Percentiles rank a stretch among this genome's conserved stretches.
These are phyloP conservation scores for Penicillium canescens DNA, from an alignment of 495 filamentous ascomycete species.

Conservation along the genomic window DNA sequence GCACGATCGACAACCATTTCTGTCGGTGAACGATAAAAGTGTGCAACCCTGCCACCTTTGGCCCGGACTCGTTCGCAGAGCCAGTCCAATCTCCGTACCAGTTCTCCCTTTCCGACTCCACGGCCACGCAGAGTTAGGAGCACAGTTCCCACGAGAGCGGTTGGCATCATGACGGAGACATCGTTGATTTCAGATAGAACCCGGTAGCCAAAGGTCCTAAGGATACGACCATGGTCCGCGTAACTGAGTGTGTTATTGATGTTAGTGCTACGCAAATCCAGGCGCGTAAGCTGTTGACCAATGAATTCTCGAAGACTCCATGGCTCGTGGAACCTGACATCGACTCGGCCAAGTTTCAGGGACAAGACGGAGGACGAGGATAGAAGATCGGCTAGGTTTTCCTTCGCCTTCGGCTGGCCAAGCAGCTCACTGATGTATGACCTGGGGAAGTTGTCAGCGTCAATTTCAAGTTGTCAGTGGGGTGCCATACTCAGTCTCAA, in stretches of 20 bases:
- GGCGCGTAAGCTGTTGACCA: slow-evolving; percentile 62
- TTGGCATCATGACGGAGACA: slow-evolving; percentile 97
- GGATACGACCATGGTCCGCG: slow-evolving; percentile 59
- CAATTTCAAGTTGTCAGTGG: not conserved
- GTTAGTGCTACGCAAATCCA: slow-evolving; percentile 31
- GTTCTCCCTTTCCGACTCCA: slow-evolving; percentile 83
- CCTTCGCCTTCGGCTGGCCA: slow-evolving; percentile 90
- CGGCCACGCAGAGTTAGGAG: slow-evolving; percentile 88
- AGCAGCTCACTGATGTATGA: slow-evolving; percentile 93
- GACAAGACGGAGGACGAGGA: slow-evolving; percentile 87
- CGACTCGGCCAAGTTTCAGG: slow-evolving; percentile 84
- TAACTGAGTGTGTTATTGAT: slow-evolving; percentile 41
- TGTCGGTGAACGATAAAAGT: slow-evolving; percentile 80
- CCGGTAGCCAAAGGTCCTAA: slow-evolving; percentile 84
- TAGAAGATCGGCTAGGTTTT: slow-evolving; percentile 86
- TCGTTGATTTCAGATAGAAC: slow-evolving; percentile 93
- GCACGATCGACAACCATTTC: slow-evolving; percentile 84
- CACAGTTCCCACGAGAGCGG: slow-evolving; percentile 90
- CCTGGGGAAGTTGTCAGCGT: slow-evolving; percentile 27
- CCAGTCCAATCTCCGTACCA: slow-evolving; percentile 89
- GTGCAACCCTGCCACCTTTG: slow-evolving; percentile 87
- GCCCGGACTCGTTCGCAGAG: slow-evolving; percentile 77
- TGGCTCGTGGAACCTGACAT: slow-evolving; percentile 93
- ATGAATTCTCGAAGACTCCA: slow-evolving; percentile 87
- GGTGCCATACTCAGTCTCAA: slow-evolving; percentile 77